Conservation (phyloP, 1,284 basidiomycete species). For the Cryptococcus deneoformans region DNA sequence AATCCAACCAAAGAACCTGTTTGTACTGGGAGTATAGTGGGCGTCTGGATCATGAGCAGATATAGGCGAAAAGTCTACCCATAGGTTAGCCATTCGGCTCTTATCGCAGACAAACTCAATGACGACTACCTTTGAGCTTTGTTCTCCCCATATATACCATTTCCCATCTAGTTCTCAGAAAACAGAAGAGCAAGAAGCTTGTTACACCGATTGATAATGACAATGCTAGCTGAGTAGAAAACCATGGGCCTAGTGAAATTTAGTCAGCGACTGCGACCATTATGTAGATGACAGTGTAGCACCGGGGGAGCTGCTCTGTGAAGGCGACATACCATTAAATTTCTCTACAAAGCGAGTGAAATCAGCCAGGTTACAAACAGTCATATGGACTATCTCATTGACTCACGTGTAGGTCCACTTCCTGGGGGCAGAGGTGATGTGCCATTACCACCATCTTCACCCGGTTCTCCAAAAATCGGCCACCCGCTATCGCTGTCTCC, state of each 20-base stretch:
- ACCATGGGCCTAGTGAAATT: slow-evolving; percentile 38
- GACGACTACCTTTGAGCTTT: slow-evolving; percentile 78
- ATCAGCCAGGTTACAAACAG: neutral
- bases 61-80: slow-evolving; percentile 39
- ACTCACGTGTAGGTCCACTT: slow-evolving; percentile 22
- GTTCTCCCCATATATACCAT: slow-evolving; percentile 88
- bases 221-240: slow-evolving; percentile 82
- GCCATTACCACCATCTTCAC: slow-evolving; percentile 8
- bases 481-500: neutral
- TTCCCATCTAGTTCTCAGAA: slow-evolving; percentile 81
- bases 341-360: slow-evolving; percentile 19
- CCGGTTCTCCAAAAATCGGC: neutral
- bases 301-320: too few relatives aligned
- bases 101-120: neutral
- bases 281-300: too few relatives aligned
- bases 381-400: neutral
- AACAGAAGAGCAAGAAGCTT: slow-evolving; percentile 84
- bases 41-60: slow-evolving; percentile 35
- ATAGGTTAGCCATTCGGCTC: neutral
- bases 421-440: slow-evolving; percentile 15
- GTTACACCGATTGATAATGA: slow-evolving; percentile 72
- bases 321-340: slow-evolving; percentile 25
- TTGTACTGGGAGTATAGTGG: slow-evolving; percentile 12
- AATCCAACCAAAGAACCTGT: slow-evolving; percentile 86
- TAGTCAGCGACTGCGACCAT: too few relatives aligned